phyloP scores from a whole-genome alignment of 768 basidiomycete genomes.

The Trametes elegans region DNA sequence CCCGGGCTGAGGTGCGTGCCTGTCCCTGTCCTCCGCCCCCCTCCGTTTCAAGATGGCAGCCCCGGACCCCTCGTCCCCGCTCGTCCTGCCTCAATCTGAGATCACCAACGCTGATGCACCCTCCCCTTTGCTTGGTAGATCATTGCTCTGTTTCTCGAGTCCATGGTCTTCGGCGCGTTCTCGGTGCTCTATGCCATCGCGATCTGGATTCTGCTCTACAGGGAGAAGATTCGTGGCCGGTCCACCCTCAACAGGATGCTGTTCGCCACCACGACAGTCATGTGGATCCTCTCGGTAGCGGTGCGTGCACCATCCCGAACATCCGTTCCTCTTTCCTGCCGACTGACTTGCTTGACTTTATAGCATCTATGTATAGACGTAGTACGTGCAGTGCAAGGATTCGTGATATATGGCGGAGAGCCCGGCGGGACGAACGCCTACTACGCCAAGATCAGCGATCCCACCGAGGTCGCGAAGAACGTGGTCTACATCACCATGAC shows the following conservation, averaged over 20 bases:
- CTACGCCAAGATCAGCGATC: slow-evolving; percentile 9
- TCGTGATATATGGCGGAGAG: slow-evolving; percentile 5
- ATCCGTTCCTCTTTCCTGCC: background rate
- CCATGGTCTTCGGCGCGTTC: slow-evolving; percentile 19
- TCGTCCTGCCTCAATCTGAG: background rate
- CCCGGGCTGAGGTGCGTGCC: slow-evolving; percentile 8
- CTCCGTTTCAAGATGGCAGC: background rate
- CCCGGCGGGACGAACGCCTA: slow-evolving; percentile 2
- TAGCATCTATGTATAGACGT: slow-evolving; percentile 18
- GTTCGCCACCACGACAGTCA: slow-evolving; percentile 15
- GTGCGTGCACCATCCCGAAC: slow-evolving; percentile 7
- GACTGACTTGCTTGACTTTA: background rate
- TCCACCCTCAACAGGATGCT: slow-evolving; percentile 15
- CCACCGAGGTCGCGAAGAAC: slow-evolving; percentile 17
- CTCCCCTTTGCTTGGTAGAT: background rate
- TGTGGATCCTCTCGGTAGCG: slow-evolving; percentile 13
- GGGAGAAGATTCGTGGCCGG: slow-evolving; percentile 12
- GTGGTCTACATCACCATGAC: slow-evolving; percentile 19
- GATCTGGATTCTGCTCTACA: slow-evolving; percentile 19
- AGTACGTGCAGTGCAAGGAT: slow-evolving; percentile 6
- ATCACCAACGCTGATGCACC: background rate
- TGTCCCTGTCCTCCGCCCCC: background rate
- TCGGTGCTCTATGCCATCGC: slow-evolving; percentile 19
- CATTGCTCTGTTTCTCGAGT: slow-evolving; percentile 19
- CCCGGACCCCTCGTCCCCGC: background rate